Conservation (phyloP, 441 rosid species). For the Brassica balearica region DNA sequence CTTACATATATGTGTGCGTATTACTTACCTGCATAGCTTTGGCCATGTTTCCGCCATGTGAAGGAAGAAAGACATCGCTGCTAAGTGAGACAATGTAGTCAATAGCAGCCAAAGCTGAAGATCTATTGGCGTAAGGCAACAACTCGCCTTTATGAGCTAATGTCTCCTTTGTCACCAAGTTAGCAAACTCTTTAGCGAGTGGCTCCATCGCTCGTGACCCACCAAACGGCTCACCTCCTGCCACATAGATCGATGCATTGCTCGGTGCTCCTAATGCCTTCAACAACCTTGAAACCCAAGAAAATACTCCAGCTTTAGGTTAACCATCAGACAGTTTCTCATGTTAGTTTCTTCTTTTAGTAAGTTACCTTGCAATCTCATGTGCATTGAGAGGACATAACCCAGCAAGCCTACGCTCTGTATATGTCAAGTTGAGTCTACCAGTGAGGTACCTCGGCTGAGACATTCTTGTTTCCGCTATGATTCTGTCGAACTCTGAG, state of each 20-base stretch:
- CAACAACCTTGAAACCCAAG: conserved; percentile 52
- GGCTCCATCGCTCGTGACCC: conserved; percentile 66
- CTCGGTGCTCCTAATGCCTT: conserved; percentile 74
- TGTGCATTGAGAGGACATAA: conserved; percentile 71
- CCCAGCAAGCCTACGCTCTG: conserved; percentile 69
- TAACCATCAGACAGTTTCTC: conserved; percentile 18
- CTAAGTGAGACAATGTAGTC: conserved; percentile 75
- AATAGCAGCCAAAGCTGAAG: conserved; percentile 78
- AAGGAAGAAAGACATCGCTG: conserved; percentile 79
- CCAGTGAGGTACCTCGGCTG: conserved; percentile 69
- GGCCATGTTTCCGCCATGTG: conserved; percentile 91
- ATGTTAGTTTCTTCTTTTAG: background rate
- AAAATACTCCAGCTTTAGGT: background rate
- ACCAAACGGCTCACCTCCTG: conserved; percentile 85
- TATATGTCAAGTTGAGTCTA: conserved; percentile 61
- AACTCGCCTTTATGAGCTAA: conserved; percentile 68
- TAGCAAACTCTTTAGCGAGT: conserved; percentile 56
- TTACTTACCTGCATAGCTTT: conserved; percentile 63
- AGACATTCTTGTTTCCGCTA: conserved; percentile 49
- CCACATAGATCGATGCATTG: conserved; percentile 61
- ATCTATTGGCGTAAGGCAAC: conserved; percentile 57
- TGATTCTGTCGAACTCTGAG: conserved; percentile 54
- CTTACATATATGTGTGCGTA: too few relatives aligned
- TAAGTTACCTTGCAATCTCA: conserved; percentile 66
- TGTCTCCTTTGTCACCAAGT: conserved; percentile 62